A percentile compares a stretch with the other conserved stretches of the same genome.
These are phyloP conservation scores for Claviceps purpurea DNA, from an alignment of 2,329 filamentous ascomycete genomes.

Conservation along the genomic window DNA sequence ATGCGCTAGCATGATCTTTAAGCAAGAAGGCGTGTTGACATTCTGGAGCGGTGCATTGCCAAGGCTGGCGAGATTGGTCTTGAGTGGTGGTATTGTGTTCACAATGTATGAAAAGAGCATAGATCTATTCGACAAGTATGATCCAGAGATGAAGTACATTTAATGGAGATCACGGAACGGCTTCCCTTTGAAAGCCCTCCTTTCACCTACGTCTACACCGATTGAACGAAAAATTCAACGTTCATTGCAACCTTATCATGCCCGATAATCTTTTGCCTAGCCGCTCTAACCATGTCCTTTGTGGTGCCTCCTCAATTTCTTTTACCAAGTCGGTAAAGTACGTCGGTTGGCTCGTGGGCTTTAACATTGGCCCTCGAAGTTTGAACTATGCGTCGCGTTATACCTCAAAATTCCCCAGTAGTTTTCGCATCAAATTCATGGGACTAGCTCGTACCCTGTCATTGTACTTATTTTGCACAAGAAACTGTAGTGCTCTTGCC, in stretches of 20 bases:
- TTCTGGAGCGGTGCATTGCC: conserved; percentile 93
- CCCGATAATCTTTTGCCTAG: conserved; percentile 42
- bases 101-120: conserved; percentile 98
- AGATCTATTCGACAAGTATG: conserved; percentile 65
- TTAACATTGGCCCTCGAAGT: conserved; percentile 35
- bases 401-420: neutral
- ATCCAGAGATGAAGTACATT: conserved; percentile 76
- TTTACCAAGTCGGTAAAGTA: conserved; percentile 48
- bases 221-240: too few species aligned
- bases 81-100: conserved; percentile 95
- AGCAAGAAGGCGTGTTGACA: conserved; percentile 76
- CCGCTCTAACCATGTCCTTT: conserved; percentile 38
- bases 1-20: conserved; percentile 73
- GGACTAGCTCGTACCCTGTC: conserved; percentile 31
- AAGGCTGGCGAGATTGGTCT: conserved; percentile 65
- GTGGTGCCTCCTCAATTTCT: conserved; percentile 51
- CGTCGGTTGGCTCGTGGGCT: conserved; percentile 48
- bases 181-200: neutral
- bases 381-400: conserved; percentile 18
- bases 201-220: neutral
- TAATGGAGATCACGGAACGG: conserved; percentile 23
- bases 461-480: conserved; percentile 47
- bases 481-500: conserved; percentile 44
- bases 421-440: neutral
- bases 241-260: conserved; percentile 43